Evolutionary conservation across 805 yeast genomes (phyloP), one percentile per base, ranked within the genome.

Genomic region (Tetrapisispora taiwanensis): DNA sequence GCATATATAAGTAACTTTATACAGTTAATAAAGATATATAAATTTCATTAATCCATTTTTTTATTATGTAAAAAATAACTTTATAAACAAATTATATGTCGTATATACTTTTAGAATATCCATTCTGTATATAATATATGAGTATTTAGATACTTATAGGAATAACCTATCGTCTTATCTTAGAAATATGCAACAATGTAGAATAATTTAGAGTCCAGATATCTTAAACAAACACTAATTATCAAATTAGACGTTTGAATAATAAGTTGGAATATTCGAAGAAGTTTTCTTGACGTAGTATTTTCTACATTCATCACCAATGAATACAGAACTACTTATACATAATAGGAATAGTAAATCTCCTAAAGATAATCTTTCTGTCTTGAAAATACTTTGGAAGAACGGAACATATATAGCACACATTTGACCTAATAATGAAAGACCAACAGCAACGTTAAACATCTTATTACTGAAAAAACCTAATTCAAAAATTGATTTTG

Each of bases 351-450:
- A 78, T 14, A 78, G 33, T 54, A 90, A 64, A 62, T 92, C 99
- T 14, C 72, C 66, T 7, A 88, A 58, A 39, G 75, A 69, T 46
- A 92, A 71, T 0, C 96, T 87, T 66, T 92, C 99, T 3, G 99
- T 92, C 62, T 92, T 96, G 74, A 92, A 92, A 45, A 92, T 77
- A 7, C 77, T 61, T 67, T 92, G 98, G 73, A 92, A 84, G 56
- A 89, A 88, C 48, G 97, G 95, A 36, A 90, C 74, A 61, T 92
- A 92, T 45, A 92, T 81, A 14, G 95, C 98, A 61, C 94, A 84
- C 49, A 92, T 63, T 67, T 92, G 97, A 12, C 98, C 98, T 41
- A 86, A 42, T 34, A 92, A 62, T 1, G 96, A 88, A 1, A 92
- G 84, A 13, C 84, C 78, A 17, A 92, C 96, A 0, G 98, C 96